Evolutionary conservation across 75 land plant species (phyloP).

Genomic region (Selaginella tamariscina): DNA sequence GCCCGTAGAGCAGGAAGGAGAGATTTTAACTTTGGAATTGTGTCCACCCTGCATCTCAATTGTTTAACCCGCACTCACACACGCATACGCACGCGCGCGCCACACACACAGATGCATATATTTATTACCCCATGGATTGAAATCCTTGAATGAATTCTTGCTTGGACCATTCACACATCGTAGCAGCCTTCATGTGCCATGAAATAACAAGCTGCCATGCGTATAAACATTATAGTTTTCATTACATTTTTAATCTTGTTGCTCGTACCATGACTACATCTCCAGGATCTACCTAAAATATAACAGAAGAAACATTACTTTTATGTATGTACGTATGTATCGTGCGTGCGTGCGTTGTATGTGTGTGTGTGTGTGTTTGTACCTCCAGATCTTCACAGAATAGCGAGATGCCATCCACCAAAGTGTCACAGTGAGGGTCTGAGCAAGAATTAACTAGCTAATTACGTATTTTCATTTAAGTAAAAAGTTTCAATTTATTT

Average conservation of each 20-base stretch:
- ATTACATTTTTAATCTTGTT: neutral
- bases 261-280: constrained; percentile 89
- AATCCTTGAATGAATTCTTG: constrained; percentile 85
- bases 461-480: too few species aligned
- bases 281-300: constrained; percentile 84
- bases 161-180: constrained; percentile 93
- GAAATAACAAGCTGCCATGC: constrained; percentile 66
- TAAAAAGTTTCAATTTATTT: too few species aligned
- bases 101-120: too few species aligned
- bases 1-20: constrained; percentile 61
- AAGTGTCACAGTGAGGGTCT: constrained; percentile 73
- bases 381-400: constrained; percentile 93
- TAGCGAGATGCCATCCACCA: constrained; percentile 77
- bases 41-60: constrained; percentile 63
- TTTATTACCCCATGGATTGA: constrained; percentile 66
- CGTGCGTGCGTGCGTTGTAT: too few species aligned
- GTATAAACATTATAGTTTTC: constrained; percentile 5
- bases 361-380: too few species aligned
- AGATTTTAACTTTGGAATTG: constrained; percentile 73
- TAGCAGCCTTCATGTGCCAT: constrained; percentile 99
- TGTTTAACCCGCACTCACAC: too few species aligned
- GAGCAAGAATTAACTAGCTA: constrained; percentile 18
- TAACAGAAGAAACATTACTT: neutral
- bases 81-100: too few species aligned
- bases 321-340: too few species aligned